Base-by-base conservation (phyloP, 108 stramenopile genomes). In the Epithemia pelagica region DNA sequence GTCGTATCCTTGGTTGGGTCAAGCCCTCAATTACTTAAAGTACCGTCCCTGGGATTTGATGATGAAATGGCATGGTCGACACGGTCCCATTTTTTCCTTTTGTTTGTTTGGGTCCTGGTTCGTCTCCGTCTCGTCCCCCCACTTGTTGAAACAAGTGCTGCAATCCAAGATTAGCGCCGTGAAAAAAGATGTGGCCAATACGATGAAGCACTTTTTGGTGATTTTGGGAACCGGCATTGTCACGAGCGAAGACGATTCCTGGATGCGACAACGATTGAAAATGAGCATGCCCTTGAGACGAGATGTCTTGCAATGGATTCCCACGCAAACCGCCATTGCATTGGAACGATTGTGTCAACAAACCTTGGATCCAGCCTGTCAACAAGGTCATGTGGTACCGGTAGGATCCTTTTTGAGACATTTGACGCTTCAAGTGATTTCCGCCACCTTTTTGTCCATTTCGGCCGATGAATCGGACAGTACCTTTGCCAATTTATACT, bases 191-290 rank as follows among this genome's bases (percentile, higher is more conserved):
- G 32, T 65, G 2, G 31, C 22, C 72, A 58, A 58, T 53, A 57
- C 72, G 20, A 57, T 57, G 25, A 58, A 73, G n/a, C 72, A 55
- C 27, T 73, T 73, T 52, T 27, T 73, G 18, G 65, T 65, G 7
- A 73, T 73, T 59, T 57, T 73, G 2, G 72, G 72, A 33, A 58
- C 26, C 15, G 72, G 72, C 1, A 73, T 73, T 60, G 72, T 73
- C 37, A 73, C 72, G 19, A 66, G 65, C 1, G 72, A 73, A 52
- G 59, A 65, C 28, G 22, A 66, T 8, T 46, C 33, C 3, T 73
- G 72, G 72, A 73, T 73, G 65, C 20, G 67, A n/a, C 72, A 73
- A 29, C 72, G 72, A 32, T 27, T 66, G 28, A 73, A 73, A 61
- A 73, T 73, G 58, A 66, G 65, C 52, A 54, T 52, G 21, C 54